Conservation (phyloP, 495 filamentous ascomycete genomes). For the Hypoxylon subgilvum region DNA sequence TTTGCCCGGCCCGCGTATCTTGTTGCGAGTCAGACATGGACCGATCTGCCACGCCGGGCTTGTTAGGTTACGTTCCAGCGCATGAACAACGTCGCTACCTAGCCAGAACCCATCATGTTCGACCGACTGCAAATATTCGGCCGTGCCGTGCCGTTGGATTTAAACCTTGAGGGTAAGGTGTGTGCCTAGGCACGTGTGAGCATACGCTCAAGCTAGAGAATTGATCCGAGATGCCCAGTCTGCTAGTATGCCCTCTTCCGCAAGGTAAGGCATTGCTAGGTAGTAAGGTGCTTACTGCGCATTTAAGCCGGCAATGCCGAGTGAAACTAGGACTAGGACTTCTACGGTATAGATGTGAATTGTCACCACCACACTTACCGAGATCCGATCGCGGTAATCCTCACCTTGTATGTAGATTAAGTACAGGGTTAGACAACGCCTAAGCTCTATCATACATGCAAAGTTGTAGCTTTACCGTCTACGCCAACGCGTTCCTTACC, state of each 20-base stretch:
- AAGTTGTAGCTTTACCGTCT: no score
- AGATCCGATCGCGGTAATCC: slow-evolving; percentile 25
- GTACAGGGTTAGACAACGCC: background rate
- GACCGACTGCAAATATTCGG: slow-evolving; percentile 16
- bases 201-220: no score
- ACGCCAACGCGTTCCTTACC: background rate
- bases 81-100: slow-evolving; percentile 6
- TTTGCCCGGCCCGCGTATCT: slow-evolving; percentile 29
- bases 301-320: slow-evolving; percentile 34
- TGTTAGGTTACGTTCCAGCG: slow-evolving; percentile 22
- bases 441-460: background rate
- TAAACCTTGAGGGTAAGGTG: slow-evolving; percentile 25
- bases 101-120: no score
- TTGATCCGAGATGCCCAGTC: no score
- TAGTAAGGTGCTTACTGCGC: slow-evolving; percentile 3
- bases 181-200: slow-evolving; percentile 14
- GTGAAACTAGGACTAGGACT: slow-evolving; percentile 18
- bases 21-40: slow-evolving; percentile 23
- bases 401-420: background rate
- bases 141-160: slow-evolving; percentile 41
- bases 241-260: no score
- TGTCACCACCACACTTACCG: slow-evolving; percentile 20
- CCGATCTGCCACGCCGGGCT: slow-evolving; percentile 12
- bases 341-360: slow-evolving; percentile 16
- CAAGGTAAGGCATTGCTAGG: no score